Percentiles rank a stretch among this genome's conserved stretches.
Evolutionary conservation across 441 rosid genomes (phyloP).

Genomic region (Mallotus japonicus): DNA sequence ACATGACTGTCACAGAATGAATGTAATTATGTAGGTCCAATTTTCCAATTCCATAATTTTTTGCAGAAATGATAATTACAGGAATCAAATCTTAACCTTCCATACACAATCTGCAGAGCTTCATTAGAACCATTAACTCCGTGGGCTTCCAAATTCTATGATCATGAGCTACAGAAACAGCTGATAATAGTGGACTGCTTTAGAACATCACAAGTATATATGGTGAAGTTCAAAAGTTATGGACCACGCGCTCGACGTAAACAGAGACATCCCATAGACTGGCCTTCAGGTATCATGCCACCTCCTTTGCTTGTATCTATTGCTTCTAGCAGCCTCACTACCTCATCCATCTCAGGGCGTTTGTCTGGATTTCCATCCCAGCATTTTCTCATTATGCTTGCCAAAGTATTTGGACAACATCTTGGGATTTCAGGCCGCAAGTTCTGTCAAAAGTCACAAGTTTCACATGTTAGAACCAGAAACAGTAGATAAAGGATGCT

Average conservation of each 20-base stretch:
- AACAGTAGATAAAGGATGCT: background rate
- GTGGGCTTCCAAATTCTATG: background rate
- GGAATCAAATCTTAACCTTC: conserved; percentile 9
- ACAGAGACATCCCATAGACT: conserved; percentile 62
- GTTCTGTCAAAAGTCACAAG: conserved; percentile 37
- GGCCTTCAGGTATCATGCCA: conserved; percentile 88
- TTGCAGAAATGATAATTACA: conserved; percentile 3
- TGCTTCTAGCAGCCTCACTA: conserved; percentile 69
- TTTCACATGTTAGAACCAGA: background rate
- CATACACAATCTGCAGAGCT: background rate
- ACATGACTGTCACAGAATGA: no score
- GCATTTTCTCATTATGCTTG: conserved; percentile 65
- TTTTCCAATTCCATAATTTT: conserved; percentile 7
- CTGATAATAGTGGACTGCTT: background rate
- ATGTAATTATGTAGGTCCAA: background rate
- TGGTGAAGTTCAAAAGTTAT: conserved; percentile 21
- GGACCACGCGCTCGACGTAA: conserved; percentile 71
- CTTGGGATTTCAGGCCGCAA: conserved; percentile 80
- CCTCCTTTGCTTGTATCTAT: conserved; percentile 81
- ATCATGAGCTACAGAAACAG: background rate
- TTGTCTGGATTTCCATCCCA: conserved; percentile 75
- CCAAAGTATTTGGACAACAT: conserved; percentile 69
- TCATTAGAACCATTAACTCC: background rate
- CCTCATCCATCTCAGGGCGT: conserved; percentile 84
- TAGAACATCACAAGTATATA: no score